Conservation (phyloP, 345 rosid species). For the Citrus sinensis region DNA sequence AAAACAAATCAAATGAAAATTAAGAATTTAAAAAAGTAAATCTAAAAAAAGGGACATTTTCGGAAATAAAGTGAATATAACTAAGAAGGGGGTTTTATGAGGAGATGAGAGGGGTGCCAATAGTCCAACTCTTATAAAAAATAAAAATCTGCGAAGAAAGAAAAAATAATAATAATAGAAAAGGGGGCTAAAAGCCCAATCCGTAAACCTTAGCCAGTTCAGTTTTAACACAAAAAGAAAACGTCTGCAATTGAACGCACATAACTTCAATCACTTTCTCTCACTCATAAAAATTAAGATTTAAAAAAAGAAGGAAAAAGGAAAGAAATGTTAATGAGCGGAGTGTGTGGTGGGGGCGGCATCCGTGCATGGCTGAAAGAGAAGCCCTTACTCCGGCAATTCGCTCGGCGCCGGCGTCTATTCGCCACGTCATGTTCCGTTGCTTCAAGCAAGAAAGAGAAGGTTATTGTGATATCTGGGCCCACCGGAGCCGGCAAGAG, state of each 20-base stretch:
- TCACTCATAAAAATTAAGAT: too few species aligned
- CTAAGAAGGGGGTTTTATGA: too few species aligned
- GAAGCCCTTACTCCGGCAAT: slow-evolving; percentile 22
- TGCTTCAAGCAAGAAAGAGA: slow-evolving; percentile 41
- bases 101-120: too few species aligned
- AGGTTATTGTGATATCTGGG: slow-evolving; percentile 82
- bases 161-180: background rate
- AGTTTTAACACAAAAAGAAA: background rate
- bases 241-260: too few species aligned
- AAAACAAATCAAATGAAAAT: too few species aligned
- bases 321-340: slow-evolving; percentile 36
- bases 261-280: too few species aligned
- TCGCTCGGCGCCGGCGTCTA: slow-evolving; percentile 32
- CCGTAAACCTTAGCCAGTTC: slow-evolving; percentile 1
- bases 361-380: slow-evolving; percentile 37
- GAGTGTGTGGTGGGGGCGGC: slow-evolving; percentile 29
- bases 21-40: too few species aligned
- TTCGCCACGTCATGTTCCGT: slow-evolving; percentile 31
- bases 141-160: background rate
- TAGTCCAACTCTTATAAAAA: too few species aligned
- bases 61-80: too few species aligned
- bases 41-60: too few species aligned
- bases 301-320: background rate
- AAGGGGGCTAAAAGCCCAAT: background rate
- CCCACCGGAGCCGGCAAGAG: slow-evolving; percentile 93